Evolutionary conservation across 148 eudicot species (phyloP).

Genomic region (Diospyros lotus): DNA sequence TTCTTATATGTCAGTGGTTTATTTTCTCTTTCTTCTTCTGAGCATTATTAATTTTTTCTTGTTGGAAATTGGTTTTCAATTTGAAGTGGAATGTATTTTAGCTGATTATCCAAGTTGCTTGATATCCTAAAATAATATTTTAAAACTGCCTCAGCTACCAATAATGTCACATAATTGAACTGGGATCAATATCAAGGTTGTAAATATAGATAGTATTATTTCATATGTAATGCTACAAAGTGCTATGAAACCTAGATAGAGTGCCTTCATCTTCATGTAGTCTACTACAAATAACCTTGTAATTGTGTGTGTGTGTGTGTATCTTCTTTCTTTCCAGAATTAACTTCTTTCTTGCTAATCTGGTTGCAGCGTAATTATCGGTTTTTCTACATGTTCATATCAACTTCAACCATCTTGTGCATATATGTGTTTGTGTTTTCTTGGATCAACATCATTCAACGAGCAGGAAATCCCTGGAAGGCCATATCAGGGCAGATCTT

Average conservation of each 20-base stretch:
- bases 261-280: not conserved
- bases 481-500: constrained; percentile 58
- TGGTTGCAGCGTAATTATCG: constrained; percentile 86
- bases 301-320: not conserved
- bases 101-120: not conserved
- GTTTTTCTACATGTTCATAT: constrained; percentile 73
- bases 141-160: not conserved
- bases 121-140: not conserved
- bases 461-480: constrained; percentile 32
- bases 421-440: constrained; percentile 71
- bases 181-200: too few relatives aligned
- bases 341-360: constrained; percentile 16
- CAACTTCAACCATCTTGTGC: constrained; percentile 74
- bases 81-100: not conserved
- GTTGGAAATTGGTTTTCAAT: not conserved
- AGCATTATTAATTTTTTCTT: too few relatives aligned
- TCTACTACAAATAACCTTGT: not conserved
- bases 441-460: constrained; percentile 48
- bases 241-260: not conserved
- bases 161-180: too few relatives aligned
- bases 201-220: too few relatives aligned
- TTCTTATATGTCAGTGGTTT: too few relatives aligned
- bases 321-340: not conserved
- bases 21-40: too few relatives aligned
- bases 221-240: not conserved